Conservation (phyloP, 2,329 filamentous ascomycete species). For the Clonostachys sp. region DNA sequence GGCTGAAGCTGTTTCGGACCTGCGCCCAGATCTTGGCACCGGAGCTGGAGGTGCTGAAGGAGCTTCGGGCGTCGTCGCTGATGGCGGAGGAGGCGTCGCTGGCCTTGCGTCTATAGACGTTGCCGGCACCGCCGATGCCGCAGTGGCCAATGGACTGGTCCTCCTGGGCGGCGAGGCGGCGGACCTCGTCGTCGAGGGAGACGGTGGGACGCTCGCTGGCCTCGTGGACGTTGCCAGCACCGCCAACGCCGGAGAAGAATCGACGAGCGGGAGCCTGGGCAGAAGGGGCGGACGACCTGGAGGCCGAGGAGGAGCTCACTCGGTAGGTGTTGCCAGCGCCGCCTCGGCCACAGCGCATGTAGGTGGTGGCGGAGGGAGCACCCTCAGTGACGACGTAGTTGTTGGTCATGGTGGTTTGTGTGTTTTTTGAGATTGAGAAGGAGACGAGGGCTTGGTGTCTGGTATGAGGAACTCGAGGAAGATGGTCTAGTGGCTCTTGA, state of each 20-base stretch:
- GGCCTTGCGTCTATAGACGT: slow-evolving; percentile 50
- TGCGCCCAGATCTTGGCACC: slow-evolving; percentile 25
- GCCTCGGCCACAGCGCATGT: slow-evolving; percentile 49
- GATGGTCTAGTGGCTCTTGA: too few species aligned
- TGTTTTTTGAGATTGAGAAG: background rate
- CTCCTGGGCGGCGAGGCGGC: slow-evolving; percentile 35
- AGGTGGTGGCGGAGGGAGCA: slow-evolving; percentile 41
- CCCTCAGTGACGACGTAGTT: slow-evolving; percentile 43
- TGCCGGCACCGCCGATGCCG: slow-evolving; percentile 63
- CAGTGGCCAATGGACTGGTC: slow-evolving; percentile 48
- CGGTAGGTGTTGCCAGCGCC: slow-evolving; percentile 53
- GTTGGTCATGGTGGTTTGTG: slow-evolving; percentile 25
- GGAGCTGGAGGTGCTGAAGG: slow-evolving; percentile 28
- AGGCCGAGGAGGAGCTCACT: slow-evolving; percentile 30
- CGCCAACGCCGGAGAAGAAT: slow-evolving; percentile 64
- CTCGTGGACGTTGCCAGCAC: slow-evolving; percentile 58
- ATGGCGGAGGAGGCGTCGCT: slow-evolving; percentile 12
- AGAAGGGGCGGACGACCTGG: slow-evolving; percentile 40
- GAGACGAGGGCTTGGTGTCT: too few species aligned
- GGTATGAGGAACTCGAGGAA: too few species aligned
- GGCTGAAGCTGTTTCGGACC: slow-evolving; percentile 22
- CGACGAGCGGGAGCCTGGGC: slow-evolving; percentile 31
- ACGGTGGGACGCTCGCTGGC: slow-evolving; percentile 38
- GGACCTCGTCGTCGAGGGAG: slow-evolving; percentile 41
- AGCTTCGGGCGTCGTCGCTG: slow-evolving; percentile 18